Percentiles rank a stretch among this genome's conserved stretches.
Evolutionary conservation across 352 stramenopile species (phyloP).

Genomic region (Phytophthora fragariaefolia): DNA sequence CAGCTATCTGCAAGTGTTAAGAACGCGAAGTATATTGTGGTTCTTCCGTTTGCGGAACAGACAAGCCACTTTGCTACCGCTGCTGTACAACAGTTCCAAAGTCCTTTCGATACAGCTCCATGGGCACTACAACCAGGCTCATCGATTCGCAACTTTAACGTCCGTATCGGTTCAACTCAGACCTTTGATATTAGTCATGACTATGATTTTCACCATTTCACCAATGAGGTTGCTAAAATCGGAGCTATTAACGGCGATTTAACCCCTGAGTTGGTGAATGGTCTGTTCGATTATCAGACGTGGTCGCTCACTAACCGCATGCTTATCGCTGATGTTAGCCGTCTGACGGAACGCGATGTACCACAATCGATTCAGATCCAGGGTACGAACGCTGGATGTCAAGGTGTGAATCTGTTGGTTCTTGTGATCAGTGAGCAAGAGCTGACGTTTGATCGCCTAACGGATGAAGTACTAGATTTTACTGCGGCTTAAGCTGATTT

Average conservation of each 20-base stretch:
- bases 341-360: slow-evolving; percentile 20
- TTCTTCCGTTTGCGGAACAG: not conserved
- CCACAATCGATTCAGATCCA: slow-evolving; percentile 28
- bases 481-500: not conserved
- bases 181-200: slow-evolving; percentile 25
- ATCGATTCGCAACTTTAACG: slow-evolving; percentile 1
- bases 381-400: slow-evolving; percentile 19
- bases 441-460: slow-evolving; percentile 8
- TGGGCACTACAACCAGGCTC: not conserved
- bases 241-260: slow-evolving; percentile 32
- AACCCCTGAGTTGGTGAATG: slow-evolving; percentile 26
- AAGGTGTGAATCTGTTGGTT: slow-evolving; percentile 27
- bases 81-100: not conserved
- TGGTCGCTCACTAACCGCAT: slow-evolving; percentile 28
- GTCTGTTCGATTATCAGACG: slow-evolving; percentile 32
- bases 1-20: slow-evolving; percentile 12
- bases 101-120: not conserved
- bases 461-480: slow-evolving; percentile 18
- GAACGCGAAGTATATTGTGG: slow-evolving; percentile 4
- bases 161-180: slow-evolving; percentile 24
- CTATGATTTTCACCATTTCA: slow-evolving; percentile 26
- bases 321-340: slow-evolving; percentile 17
- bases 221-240: slow-evolving; percentile 29
- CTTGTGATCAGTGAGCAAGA: slow-evolving; percentile 25
- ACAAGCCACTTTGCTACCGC: not conserved